Base-by-base conservation (phyloP, 169 alveolate species). In the Pseudocohnilembus persalinus region DNA sequence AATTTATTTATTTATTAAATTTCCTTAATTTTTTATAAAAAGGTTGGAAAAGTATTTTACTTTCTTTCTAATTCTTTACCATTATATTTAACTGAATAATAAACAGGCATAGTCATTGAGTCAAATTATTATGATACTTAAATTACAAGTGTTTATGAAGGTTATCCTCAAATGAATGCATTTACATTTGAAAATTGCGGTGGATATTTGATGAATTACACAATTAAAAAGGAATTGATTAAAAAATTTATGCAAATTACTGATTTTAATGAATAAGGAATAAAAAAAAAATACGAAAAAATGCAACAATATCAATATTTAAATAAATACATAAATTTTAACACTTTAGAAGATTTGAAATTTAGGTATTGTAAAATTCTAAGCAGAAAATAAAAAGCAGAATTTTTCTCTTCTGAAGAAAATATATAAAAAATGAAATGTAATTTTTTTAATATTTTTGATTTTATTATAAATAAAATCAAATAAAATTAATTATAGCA, bases 311-410 rank as follows among this genome's bases (percentile, higher is more conserved):
- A 0, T 73, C 15, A 31, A n/a, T 63, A n/a, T 29, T 30, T 63
- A 49, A 49, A 49, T 49, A 49, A 26, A 26, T 29, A 64, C 11
- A 28, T 79, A 28, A 73, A 79, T 29, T 79, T 79, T 79, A n/a
- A 29, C 25, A 28, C 35, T 20, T 6, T 79, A 26, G 84, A 79
- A 25, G 84, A 79, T 79, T 49, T 79, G n/a, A 79, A 79, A 79
- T 79, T 79, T 64, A 79, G 63, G 63, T 79, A 79, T 79, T 79
- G 84, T 29, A 79, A 79, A 79, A 33, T 79, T 49, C 68, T 49
- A 11, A 11, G 26, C 4, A 11, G 4, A 11, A 49, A 49, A 11
- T 49, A 49, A 49, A 49, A 20, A 20, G 20, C 4, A 49, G 68
- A 49, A 11, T 49, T 49, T 20, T 49, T 49, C 20, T 49, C 68